Evolutionary conservation across 2,329 filamentous ascomycete genomes (phyloP).

Genomic region (Coniochaeta sp.): DNA sequence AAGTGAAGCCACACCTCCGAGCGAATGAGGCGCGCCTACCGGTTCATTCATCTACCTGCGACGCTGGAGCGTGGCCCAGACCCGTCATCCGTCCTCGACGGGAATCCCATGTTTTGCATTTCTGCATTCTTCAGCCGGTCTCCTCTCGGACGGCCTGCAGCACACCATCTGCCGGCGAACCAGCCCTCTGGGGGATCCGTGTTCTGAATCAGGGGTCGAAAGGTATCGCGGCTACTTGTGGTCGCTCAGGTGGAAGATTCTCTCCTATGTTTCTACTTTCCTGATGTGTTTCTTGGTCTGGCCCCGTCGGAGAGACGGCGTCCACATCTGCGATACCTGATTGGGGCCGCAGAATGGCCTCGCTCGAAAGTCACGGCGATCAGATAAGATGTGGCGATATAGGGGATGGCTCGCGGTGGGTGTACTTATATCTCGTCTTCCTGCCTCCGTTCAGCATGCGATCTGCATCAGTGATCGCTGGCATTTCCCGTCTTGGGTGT

Average conservation of each 20-base stretch:
- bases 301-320: not conserved
- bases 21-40: not conserved
- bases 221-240: not conserved
- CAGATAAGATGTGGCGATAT: too few species aligned
- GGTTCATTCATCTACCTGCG: not conserved
- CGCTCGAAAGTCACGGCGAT: not conserved
- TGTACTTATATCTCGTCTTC: not conserved
- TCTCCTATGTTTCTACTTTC: not conserved
- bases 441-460: not conserved
- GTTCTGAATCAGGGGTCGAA: not conserved
- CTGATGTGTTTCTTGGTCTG: not conserved
- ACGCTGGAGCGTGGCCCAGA: not conserved
- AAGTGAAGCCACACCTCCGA: not conserved
- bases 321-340: not conserved
- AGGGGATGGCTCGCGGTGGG: too few species aligned
- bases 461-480: not conserved
- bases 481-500: not conserved
- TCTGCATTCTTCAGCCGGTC: not conserved
- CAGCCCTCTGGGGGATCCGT: not conserved
- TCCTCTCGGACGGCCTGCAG: not conserved
- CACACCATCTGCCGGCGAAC: not conserved
- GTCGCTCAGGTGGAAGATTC: not conserved
- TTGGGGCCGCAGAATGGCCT: not conserved
- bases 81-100: not conserved
- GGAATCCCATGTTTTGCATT: not conserved